phyloP scores from a whole-genome alignment of 805 yeast genomes.

The Saturnispora mendoncae region DNA sequence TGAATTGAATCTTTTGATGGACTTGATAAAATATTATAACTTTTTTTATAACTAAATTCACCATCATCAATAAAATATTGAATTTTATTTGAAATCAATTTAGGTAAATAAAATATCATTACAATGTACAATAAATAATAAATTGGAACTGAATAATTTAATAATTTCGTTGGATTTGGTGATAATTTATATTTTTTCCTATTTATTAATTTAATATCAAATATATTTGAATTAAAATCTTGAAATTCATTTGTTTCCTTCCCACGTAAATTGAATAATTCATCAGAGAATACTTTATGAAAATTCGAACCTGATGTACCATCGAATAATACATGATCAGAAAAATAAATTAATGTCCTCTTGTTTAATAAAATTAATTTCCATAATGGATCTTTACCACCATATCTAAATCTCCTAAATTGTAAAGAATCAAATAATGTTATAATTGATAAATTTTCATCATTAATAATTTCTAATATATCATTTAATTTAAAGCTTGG shows the following conservation, averaged over 20 bases:
- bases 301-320: constrained; percentile 28
- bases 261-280: background rate
- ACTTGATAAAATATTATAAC: background rate
- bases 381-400: constrained; percentile 16
- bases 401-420: constrained; percentile 9
- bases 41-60: constrained; percentile 2
- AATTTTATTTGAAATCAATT: background rate
- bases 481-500: constrained; percentile 9
- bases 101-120: constrained; percentile 10
- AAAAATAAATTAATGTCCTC: constrained; percentile 16
- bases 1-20: background rate
- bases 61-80: constrained; percentile 12
- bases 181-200: constrained; percentile 5
- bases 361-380: constrained; percentile 14
- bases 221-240: constrained; percentile 1
- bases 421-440: constrained; percentile 9
- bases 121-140: constrained; percentile 8
- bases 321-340: constrained; percentile 30
- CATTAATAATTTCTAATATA: constrained; percentile 11
- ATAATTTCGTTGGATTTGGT: constrained; percentile 13
- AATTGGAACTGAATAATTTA: constrained; percentile 13
- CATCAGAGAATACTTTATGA: constrained; percentile 22
- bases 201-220: constrained; percentile 3
- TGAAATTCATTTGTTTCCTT: background rate
- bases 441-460: constrained; percentile 2